Evolutionary conservation across 2,329 filamentous ascomycete genomes (phyloP).

Genomic region (Penicillium sp.): DNA sequence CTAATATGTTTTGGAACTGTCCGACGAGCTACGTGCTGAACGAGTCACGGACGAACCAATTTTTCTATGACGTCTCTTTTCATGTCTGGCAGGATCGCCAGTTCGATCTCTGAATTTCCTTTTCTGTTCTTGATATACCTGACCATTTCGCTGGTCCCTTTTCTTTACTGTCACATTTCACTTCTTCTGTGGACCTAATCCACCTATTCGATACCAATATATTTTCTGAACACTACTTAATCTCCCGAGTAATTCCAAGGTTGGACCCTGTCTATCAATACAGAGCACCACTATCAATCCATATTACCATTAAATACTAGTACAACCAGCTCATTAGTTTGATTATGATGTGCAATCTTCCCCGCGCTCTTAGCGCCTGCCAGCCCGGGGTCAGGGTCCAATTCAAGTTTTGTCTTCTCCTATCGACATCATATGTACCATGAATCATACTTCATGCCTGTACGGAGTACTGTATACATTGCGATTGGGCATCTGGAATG

Average conservation of each 20-base stretch:
- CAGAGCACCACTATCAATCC: background rate
- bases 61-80: background rate
- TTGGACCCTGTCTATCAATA: background rate
- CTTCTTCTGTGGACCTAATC: background rate
- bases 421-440: constrained; percentile 9
- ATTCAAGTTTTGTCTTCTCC: constrained; percentile 14
- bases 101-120: constrained; percentile 1
- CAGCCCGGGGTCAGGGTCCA: constrained; percentile 11
- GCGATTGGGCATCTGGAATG: background rate
- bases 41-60: constrained; percentile 12
- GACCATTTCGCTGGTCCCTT: constrained; percentile 3
- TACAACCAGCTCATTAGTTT: constrained; percentile 8
- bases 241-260: background rate
- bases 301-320: constrained; percentile 9
- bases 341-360: constrained; percentile 28
- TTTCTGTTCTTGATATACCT: constrained; percentile 3
- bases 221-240: background rate
- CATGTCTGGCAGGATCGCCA: constrained; percentile 12
- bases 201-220: constrained; percentile 9
- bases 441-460: background rate
- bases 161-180: background rate
- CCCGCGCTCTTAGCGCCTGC: constrained; percentile 22
- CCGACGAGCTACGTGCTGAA: constrained; percentile 9
- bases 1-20: constrained; percentile 4
- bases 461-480: too few species aligned